A percentile compares a stretch with the other conserved stretches of the same genome.
Evolutionary conservation across 2,329 filamentous ascomycete species (phyloP).

Genomic region (Helminthosporium solani): DNA sequence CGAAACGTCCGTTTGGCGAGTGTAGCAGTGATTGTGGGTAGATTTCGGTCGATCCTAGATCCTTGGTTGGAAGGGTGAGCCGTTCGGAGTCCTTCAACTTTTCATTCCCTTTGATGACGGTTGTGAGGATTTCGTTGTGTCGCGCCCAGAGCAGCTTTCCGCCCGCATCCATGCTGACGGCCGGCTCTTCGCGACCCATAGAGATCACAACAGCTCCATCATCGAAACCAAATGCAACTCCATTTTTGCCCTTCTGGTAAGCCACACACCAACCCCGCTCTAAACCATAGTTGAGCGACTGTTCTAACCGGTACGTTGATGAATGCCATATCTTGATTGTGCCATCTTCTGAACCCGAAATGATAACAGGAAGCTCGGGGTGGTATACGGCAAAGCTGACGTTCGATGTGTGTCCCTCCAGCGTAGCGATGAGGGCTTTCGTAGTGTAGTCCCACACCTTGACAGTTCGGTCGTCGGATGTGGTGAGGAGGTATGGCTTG

Average conservation of each 20-base stretch:
- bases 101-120: conserved; percentile 92
- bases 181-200: conserved; percentile 94
- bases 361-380: conserved; percentile 93
- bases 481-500: conserved; percentile 87
- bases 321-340: conserved; percentile 99
- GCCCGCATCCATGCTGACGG: conserved; percentile 93
- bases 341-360: conserved; percentile 96
- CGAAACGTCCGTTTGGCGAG: conserved; percentile 92
- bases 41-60: conserved; percentile 92
- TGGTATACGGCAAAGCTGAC: conserved; percentile 98
- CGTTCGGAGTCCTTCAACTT: conserved; percentile 85
- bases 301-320: conserved; percentile 94
- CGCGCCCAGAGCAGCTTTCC: conserved; percentile 96
- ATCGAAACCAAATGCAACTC: conserved; percentile 93
- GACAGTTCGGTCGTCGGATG: conserved; percentile 92
- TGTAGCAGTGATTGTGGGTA: conserved; percentile 94
- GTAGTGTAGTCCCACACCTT: conserved; percentile 99
- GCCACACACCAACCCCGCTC: conserved; percentile 97
- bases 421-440: conserved; percentile 91
- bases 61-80: conserved; percentile 85
- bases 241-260: conserved; percentile 92
- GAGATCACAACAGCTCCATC: conserved; percentile 97
- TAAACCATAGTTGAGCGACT: conserved; percentile 91
- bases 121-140: conserved; percentile 91
- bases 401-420: conserved; percentile 97